A percentile compares a stretch with the other conserved stretches of the same genome.
Evolutionary conservation across 1,284 basidiomycete species (phyloP).

Genomic region (Fomitopsis palustris): DNA sequence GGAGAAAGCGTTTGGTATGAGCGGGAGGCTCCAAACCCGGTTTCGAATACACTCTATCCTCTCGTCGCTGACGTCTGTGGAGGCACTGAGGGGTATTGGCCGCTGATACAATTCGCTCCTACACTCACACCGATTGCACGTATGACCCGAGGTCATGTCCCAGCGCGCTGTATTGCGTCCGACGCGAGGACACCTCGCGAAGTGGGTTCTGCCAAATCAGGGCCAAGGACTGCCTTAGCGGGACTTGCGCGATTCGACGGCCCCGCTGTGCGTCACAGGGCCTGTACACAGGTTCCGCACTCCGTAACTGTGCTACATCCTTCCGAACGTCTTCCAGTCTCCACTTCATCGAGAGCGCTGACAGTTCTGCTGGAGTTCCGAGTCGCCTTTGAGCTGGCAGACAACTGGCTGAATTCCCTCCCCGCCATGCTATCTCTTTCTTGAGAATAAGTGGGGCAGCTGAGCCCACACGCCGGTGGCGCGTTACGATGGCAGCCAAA

Average conservation of each 20-base stretch:
- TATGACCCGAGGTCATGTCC: not conserved
- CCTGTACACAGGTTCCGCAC: not conserved
- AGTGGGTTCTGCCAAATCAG: not conserved
- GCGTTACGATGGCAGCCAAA: not conserved
- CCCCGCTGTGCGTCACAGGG: not conserved
- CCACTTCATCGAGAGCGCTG: not conserved
- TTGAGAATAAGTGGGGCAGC: not conserved
- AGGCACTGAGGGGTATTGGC: not conserved
- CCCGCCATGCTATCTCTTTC: not conserved
- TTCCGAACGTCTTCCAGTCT: not conserved
- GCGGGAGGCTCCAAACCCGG: too few species aligned
- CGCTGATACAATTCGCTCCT: not conserved
- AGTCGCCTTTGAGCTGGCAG: not conserved
- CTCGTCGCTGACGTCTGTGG: not conserved
- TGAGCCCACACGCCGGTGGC: not conserved
- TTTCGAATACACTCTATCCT: too few species aligned
- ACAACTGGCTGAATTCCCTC: not conserved
- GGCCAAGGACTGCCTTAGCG: not conserved
- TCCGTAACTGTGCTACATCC: not conserved
- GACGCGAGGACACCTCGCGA: not conserved
- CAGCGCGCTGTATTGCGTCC: not conserved
- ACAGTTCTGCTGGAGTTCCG: not conserved
- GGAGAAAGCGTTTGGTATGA: too few species aligned
- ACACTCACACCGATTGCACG: not conserved
- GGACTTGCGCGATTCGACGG: not conserved